phyloP scores from a whole-genome alignment of 2,329 filamentous ascomycete genomes.

The Cryphonectria japonica region DNA sequence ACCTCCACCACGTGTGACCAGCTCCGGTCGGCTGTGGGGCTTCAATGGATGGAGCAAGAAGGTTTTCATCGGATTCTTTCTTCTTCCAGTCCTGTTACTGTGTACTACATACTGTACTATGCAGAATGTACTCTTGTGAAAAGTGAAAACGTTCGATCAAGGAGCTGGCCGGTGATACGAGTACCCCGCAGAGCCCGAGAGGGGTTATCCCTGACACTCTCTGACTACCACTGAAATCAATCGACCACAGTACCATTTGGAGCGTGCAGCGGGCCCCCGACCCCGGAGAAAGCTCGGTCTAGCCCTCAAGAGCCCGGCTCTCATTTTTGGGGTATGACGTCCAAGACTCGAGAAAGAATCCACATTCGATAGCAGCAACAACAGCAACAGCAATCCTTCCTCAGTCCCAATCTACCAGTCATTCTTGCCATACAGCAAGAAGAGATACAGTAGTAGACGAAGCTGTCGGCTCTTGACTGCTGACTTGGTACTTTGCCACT shows the following conservation, averaged over 20 bases:
- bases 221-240: background rate
- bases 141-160: background rate
- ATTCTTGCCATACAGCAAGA: background rate
- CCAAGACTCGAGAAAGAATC: background rate
- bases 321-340: background rate
- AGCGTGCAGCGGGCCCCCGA: background rate
- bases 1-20: background rate
- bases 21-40: background rate
- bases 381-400: background rate
- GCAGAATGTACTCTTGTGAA: background rate
- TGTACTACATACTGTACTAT: background rate
- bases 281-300: slow-evolving; percentile 25
- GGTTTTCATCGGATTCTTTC: background rate
- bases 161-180: background rate
- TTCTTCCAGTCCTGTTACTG: background rate
- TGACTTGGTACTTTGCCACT: too few relatives aligned
- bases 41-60: background rate
- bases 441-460: background rate
- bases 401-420: background rate
- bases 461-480: too few relatives aligned
- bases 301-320: background rate
- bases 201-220: background rate
- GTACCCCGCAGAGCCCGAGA: background rate
- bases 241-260: background rate
- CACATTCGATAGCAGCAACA: background rate